phyloP scores from a whole-genome alignment of 208 protist genomes.

The Sergeia podlipaevii region DNA sequence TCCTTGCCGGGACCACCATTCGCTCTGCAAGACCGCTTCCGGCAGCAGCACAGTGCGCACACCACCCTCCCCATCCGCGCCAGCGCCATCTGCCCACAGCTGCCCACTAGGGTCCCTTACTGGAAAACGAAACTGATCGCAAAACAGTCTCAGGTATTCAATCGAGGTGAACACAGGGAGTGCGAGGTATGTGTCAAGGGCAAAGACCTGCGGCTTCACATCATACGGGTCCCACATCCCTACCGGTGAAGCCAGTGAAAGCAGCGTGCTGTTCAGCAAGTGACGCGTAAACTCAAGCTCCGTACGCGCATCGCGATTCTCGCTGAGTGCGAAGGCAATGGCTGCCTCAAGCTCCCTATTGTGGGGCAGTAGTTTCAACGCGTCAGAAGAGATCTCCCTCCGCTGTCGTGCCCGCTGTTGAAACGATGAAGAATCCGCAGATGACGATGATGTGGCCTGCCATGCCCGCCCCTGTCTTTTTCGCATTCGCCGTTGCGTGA shows the following conservation, averaged over 20 bases:
- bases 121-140: constrained; percentile 49
- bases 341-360: constrained; percentile 73
- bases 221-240: constrained; percentile 81
- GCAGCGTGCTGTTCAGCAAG: constrained; percentile 61
- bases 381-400: neutral
- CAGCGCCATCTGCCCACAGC: constrained; percentile 58
- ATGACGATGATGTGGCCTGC: neutral
- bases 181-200: constrained; percentile 75
- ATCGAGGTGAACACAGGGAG: constrained; percentile 87
- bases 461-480: neutral
- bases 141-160: constrained; percentile 73
- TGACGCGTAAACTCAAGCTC: constrained; percentile 80
- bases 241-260: constrained; percentile 82
- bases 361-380: constrained; percentile 43
- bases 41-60: constrained; percentile 19
- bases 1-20: constrained; percentile 37
- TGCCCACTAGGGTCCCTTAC: constrained; percentile 76
- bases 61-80: neutral
- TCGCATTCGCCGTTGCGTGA: too few species aligned
- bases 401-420: neutral
- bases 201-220: constrained; percentile 87
- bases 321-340: constrained; percentile 68
- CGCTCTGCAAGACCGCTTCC: constrained; percentile 31
- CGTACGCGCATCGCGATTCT: constrained; percentile 71
- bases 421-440: neutral